Evolutionary conservation across 2,329 filamentous ascomycete genomes (phyloP), one percentile per base, ranked within the genome.

Genomic region (Paraphaeosphaeria minitans): DNA sequence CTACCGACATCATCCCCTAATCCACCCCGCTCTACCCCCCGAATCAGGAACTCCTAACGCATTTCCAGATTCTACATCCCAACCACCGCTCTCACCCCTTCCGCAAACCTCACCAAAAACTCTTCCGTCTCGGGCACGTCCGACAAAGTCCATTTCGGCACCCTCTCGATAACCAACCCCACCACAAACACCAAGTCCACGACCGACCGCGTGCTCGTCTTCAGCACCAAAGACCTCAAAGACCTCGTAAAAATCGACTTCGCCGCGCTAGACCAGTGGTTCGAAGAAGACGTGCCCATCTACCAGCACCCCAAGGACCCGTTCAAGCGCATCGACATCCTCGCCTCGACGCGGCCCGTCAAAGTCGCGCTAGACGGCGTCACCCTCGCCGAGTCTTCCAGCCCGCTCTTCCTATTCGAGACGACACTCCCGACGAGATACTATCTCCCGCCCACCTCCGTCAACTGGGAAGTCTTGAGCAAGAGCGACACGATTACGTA

Each of bases 261-360:
- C 51, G 42, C 58, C 5, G 66, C 64, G 5, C 49, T 75, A 49
- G 79, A 82, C 42, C 70, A 77, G 48, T 84, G 82, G 81, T 82
- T 82, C 63, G 86, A 88, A 66, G 87, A 89, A 74, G 85, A 88
- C 52, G 76, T 78, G 0, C 83, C 81, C 1, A 83, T 89, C 55
- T 82, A 82, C 65, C 80, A 85, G 3, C 88, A 90, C 58, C 87
- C 87, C 0, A 89, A 89, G 62, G 87, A 90, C 55, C 88, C 87
- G 0, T 89, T 84, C 75, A 88, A 87, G 64, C 82, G 88, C 13
- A 78, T 90, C 59, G 87, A 89, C 56, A 82, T 87, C 27, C 72
- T 90, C 5, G 77, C 78, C 1, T 88, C 86, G 0, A 77, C 79
- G 1, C 83, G 87, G 0, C 73, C 73, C 1, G 71, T 90, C 35